Base-by-base conservation (phyloP, 257 asterid species). In the Phtheirospermum japonicum region DNA sequence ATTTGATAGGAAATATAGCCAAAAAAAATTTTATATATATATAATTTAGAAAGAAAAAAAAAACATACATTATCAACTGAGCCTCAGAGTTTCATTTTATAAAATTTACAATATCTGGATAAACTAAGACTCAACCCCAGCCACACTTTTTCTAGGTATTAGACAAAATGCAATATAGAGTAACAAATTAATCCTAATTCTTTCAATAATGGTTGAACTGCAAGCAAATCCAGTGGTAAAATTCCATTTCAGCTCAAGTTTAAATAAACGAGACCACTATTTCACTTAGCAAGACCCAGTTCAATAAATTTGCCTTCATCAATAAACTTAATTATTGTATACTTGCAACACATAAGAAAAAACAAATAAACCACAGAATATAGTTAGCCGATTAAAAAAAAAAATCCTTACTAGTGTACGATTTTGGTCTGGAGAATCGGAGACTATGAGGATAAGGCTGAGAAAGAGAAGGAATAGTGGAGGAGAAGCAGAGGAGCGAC, bases 401-500 rank as follows among this genome's bases (percentile, higher is more conserved):
- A 13, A 12, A 45, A 4, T 16, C 59, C 79, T 83, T 78, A 90
- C 96, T 69, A 10, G 77, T 67, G 3, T 73, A 59, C 13, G 76
- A 71, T 34, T 51, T 83, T 60, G 59, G 71, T 52, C 64, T 71
- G 73, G 76, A 70, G 63, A 70, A 74, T 39, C 57, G 74, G 48
- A 61, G 73, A 53, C 71, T 73, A 71, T 53, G 54, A 26, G 39
- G 74, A 20, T 37, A 65, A 72, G 77, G 71, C 58, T 66, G 63
- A 59, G 66, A 48, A 8, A 70, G 60, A 55, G 76, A 67, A 57
- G 70, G 72, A 28, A 71, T 73, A 76, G 57, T 57, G 54, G 84
- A 72, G 34, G 87, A 66, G 75, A 73, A 76, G 59, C 82, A 74
- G 60, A 74, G 50, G 57, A 67, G 59, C 52, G 78, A 83, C 73